A percentile compares a stretch with the other conserved stretches of the same genome.
phyloP scores from a whole-genome alignment of 805 yeast genomes.

The Ogataea glucozyma region DNA sequence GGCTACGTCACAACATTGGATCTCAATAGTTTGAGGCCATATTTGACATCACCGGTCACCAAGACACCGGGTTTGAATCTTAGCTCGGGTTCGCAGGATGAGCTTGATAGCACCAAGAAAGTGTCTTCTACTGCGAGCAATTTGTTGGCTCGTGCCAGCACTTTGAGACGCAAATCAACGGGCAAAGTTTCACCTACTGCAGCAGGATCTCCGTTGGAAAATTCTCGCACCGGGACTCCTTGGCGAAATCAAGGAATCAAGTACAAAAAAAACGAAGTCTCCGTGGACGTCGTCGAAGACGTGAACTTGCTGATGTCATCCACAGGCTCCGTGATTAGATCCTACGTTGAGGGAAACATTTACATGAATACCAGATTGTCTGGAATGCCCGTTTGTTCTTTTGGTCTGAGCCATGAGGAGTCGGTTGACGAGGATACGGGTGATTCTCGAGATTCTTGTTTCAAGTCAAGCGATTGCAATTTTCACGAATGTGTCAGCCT shows the following conservation, averaged over 20 bases:
- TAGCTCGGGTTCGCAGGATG: slow-evolving; percentile 9
- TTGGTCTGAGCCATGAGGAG: slow-evolving; percentile 56
- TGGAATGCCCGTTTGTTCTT: slow-evolving; percentile 82
- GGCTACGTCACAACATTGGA: slow-evolving; percentile 79
- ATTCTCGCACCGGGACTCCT: slow-evolving; percentile 38
- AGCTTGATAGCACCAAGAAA: slow-evolving; percentile 3
- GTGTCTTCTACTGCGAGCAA: slow-evolving; percentile 14
- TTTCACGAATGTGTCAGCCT: slow-evolving; percentile 86
- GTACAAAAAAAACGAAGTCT: slow-evolving; percentile 80
- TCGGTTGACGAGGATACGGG: slow-evolving; percentile 37
- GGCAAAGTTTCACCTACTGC: slow-evolving; percentile 10
- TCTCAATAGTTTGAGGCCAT: slow-evolving; percentile 38
- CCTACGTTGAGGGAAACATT: slow-evolving; percentile 77
- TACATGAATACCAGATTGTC: slow-evolving; percentile 68
- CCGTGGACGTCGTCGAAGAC: slow-evolving; percentile 72
- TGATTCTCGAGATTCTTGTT: slow-evolving; percentile 6
- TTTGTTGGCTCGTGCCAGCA: slow-evolving; percentile 23
- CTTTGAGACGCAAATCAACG: slow-evolving; percentile 23
- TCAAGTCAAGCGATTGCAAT: slow-evolving; percentile 65
- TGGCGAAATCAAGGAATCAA: slow-evolving; percentile 75
- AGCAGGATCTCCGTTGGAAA: slow-evolving; percentile 14
- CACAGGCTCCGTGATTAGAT: slow-evolving; percentile 61
- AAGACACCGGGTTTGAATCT: too few species aligned
- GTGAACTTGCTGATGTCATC: slow-evolving; percentile 69
- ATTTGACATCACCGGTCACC: slow-evolving; percentile 26